phyloP scores from a whole-genome alignment of 768 basidiomycete species.

The Psilocybe tampanensis region DNA sequence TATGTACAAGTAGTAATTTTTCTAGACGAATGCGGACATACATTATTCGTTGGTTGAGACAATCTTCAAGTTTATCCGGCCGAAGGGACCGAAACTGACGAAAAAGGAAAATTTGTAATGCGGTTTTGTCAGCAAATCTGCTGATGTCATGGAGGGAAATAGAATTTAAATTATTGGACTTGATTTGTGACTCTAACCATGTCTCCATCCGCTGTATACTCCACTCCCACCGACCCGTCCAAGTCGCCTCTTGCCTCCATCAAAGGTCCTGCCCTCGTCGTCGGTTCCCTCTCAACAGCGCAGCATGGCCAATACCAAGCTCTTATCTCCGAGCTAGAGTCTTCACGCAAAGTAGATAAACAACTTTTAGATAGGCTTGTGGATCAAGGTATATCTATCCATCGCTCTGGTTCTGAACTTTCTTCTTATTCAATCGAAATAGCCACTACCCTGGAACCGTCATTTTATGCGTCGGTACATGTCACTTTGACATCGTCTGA shows the following conservation, averaged over 20 bases:
- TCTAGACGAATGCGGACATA: not conserved
- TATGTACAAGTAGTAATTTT: conserved; percentile 13
- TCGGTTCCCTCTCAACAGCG: conserved; percentile 80
- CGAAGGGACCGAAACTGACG: not conserved
- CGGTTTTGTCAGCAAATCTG: not conserved
- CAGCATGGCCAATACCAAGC: conserved; percentile 80
- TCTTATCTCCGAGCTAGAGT: conserved; percentile 61
- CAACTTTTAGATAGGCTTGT: conserved; percentile 83
- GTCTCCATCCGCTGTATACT: conserved; percentile 63
- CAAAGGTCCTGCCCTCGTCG: conserved; percentile 63
- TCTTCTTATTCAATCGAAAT: conserved; percentile 10
- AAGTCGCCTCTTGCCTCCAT: conserved; percentile 15
- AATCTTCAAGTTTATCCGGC: not conserved
- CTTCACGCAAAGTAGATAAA: conserved; percentile 62
- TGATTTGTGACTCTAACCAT: conserved; percentile 35
- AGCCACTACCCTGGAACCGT: conserved; percentile 62
- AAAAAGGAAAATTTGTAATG: not conserved
- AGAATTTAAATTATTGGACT: not conserved
- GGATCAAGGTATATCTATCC: conserved; percentile 62
- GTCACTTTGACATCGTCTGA: conserved; percentile 66
- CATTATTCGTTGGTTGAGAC: no score
- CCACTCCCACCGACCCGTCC: conserved; percentile 23
- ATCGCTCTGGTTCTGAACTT: not conserved
- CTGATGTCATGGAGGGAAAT: not conserved
- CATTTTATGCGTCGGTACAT: conserved; percentile 66